Evolutionary conservation across 2,329 filamentous ascomycete genomes (phyloP), one percentile per base, ranked within the genome.

Genomic region (Akanthomyces lecanii): DNA sequence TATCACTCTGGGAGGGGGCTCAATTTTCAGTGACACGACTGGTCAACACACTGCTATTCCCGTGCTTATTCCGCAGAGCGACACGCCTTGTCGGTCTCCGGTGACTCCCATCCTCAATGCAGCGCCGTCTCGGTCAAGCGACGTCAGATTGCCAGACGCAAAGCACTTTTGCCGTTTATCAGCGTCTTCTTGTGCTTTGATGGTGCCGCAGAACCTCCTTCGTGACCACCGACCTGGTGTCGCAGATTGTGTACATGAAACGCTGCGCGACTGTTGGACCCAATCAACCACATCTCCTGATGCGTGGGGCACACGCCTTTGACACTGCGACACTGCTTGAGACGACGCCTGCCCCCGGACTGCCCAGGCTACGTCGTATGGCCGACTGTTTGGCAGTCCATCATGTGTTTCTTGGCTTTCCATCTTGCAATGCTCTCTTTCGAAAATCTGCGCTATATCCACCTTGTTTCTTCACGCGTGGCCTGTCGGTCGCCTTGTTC

Each of bases 221-320:
- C 56, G 11, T 30, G 40, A 45, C 58, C 30, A 51, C 12, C 42
- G 14, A 30, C 59, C 40, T 55, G 14, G 44, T 44, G 60, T 62
- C 51, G 60, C 53, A 63, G 61, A 56, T 58, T 58, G 16, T 48
- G n/a, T 33, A 60, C 51, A 33, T 59, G 61, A 63, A 63, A 63
- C 61, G 48, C 53, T 52, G 23, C 60, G n/a, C 40, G 53, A 55
- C 44, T 47, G 52, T 51, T 33, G 33, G 44, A 44, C 52, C 48
- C 58, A 54, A 50, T 50, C 56, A 59, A 10, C 30, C 52, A 16
- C 48, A 11, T 8, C 45, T 62, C 51, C 51, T 50, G 42, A 36
- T 56, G 44, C 53, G 61, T 63, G 61, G 61, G 61, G 53, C 61
- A 28, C 23, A 18, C 30, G 14, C 50, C 40, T 36, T 54, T 47